These are phyloP conservation scores for Citrullus amarus DNA, from an alignment of 306 rosid genomes.

Conservation along the genomic window DNA sequence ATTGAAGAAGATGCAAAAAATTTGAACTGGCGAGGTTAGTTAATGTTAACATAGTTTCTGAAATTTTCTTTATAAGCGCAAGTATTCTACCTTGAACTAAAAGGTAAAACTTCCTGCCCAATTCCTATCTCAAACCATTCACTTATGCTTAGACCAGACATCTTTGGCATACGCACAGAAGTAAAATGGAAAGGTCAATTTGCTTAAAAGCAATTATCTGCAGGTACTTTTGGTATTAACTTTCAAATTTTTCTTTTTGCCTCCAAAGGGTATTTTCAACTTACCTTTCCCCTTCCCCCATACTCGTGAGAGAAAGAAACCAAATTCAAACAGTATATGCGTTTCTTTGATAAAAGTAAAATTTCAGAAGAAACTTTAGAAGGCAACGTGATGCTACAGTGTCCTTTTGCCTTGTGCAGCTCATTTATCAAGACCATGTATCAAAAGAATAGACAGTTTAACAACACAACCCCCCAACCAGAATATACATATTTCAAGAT, in stretches of 20 bases:
- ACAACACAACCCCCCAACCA: neutral
- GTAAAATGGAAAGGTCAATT: neutral
- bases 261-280: neutral
- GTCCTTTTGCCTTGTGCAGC: neutral
- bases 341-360: neutral
- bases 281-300: neutral
- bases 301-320: neutral
- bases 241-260: neutral
- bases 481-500: neutral
- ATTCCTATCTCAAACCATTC: neutral
- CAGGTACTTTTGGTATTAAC: neutral
- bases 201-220: neutral
- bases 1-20: neutral
- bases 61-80: neutral
- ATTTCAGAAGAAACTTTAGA: neutral
- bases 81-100: neutral
- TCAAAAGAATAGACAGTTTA: constrained; percentile 1
- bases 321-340: neutral
- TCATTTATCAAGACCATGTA: neutral
- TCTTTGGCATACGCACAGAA: neutral
- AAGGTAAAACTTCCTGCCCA: neutral
- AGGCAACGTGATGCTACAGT: neutral
- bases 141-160: neutral
- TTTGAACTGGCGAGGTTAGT: neutral
- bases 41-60: neutral